A percentile compares a stretch with the other conserved stretches of the same genome.
phyloP scores from a whole-genome alignment of 192 early-diverging fungal genomes.

The Umbelopsis sp. region DNA sequence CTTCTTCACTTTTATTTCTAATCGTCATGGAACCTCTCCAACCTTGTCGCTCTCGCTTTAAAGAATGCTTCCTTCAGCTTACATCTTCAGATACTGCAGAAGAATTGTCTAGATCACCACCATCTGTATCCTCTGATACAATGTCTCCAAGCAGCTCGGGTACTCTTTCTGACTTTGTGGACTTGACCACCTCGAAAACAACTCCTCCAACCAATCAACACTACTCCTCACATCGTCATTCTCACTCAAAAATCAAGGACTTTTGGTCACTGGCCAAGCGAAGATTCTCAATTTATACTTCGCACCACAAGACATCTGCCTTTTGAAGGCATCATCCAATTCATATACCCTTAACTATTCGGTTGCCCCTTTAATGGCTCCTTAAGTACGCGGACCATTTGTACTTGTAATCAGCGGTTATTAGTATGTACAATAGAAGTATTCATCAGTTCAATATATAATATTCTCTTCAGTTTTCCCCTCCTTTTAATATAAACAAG shows the following conservation, averaged over 20 bases:
- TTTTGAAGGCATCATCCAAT: no score
- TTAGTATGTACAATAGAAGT: no score
- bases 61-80: background rate
- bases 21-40: background rate
- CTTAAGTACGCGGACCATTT: no score
- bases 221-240: background rate
- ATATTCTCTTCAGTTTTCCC: no score
- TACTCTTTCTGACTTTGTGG: background rate
- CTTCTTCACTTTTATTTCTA: background rate
- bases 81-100: background rate
- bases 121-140: background rate
- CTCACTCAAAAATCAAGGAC: background rate
- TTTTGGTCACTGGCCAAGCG: background rate
- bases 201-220: background rate
- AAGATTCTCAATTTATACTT: background rate
- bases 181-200: background rate
- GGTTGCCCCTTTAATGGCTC: no score
- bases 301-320: no score
- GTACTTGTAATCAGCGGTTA: no score
- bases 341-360: no score
- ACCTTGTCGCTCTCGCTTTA: slow-evolving; percentile 1
- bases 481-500: no score
- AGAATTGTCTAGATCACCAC: background rate
- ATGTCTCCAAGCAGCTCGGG: background rate
- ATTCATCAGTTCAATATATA: no score